Conservation (phyloP, 208 protist species). For the Crithidia acanthocephali region DNA sequence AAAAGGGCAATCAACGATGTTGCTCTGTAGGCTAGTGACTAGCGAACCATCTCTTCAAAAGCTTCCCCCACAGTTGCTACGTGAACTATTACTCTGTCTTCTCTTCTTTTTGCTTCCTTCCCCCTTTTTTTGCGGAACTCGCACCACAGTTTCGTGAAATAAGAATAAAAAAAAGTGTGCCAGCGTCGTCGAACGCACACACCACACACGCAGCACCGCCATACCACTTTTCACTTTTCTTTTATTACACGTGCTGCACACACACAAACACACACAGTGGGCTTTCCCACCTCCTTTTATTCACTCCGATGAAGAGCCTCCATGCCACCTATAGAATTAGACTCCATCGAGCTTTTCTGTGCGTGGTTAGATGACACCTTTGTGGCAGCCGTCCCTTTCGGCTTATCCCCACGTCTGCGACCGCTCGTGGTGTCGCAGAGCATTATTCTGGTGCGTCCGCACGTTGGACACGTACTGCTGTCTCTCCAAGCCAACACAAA, state of each 20-base stretch:
- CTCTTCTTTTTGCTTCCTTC: too few species aligned
- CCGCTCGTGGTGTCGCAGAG: not conserved
- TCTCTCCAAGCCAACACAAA: not conserved
- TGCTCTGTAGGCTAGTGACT: too few species aligned
- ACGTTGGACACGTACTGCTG: constrained; percentile 20
- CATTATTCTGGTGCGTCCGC: constrained; percentile 21
- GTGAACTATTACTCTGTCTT: not conserved
- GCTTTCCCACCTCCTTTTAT: not conserved
- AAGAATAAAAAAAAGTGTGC: too few species aligned
- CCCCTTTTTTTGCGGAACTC: too few species aligned
- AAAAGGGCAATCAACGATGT: too few species aligned
- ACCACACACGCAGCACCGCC: too few species aligned
- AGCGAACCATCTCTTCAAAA: too few species aligned
- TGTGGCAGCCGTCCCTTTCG: constrained; percentile 13
- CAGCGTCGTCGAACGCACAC: too few species aligned
- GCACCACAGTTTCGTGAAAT: too few species aligned
- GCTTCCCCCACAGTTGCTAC: not conserved
- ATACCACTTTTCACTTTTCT: too few species aligned
- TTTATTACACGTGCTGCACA: too few species aligned
- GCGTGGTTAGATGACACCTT: constrained; percentile 25
- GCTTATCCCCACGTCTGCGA: constrained; percentile 25
- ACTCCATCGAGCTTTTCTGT: constrained; percentile 15
- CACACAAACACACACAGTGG: too few species aligned
- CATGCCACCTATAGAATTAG: constrained; percentile 17
- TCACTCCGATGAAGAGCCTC: not conserved